phyloP scores from a whole-genome alignment of 805 yeast species.

The Alloascoidea africana region DNA sequence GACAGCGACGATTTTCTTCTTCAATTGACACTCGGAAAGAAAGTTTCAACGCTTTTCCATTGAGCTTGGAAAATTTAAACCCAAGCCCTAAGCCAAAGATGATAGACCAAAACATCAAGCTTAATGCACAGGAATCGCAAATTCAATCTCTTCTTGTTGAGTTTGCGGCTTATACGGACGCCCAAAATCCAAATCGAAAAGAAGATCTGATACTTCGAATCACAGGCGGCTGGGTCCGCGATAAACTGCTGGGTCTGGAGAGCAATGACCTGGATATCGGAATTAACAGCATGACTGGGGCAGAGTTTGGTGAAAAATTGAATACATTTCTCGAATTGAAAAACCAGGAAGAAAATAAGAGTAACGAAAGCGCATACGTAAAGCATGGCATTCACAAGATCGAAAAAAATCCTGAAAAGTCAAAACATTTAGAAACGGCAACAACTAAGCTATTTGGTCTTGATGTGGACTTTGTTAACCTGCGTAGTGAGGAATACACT shows the following conservation, averaged over 20 bases:
- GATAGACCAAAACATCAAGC: constrained; percentile 4
- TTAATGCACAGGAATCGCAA: too few relatives aligned
- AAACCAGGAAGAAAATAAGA: constrained; percentile 13
- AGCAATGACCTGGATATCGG: constrained; percentile 91
- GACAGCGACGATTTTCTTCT: too few relatives aligned
- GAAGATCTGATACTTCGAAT: constrained; percentile 59
- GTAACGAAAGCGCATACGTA: constrained; percentile 4
- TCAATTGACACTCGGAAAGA: too few relatives aligned
- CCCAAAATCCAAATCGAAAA: too few relatives aligned
- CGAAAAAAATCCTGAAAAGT: constrained; percentile 86
- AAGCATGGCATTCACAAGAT: constrained; percentile 53
- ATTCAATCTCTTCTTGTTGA: too few relatives aligned
- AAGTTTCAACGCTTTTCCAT: too few relatives aligned
- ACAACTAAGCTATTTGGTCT: constrained; percentile 72
- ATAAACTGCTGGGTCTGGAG: constrained; percentile 66
- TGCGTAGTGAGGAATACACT: constrained; percentile 78
- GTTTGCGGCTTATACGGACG: too few relatives aligned
- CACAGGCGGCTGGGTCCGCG: constrained; percentile 99
- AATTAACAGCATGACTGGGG: constrained; percentile 72
- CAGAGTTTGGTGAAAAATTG: constrained; percentile 61
- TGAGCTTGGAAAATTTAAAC: too few relatives aligned
- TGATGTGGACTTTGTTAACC: constrained; percentile 89
- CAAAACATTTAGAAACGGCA: constrained; percentile 93
- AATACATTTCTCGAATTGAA: constrained; percentile 36
- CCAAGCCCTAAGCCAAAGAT: not conserved